Evolutionary conservation across 1,284 basidiomycete species (phyloP), one percentile per base, ranked within the genome.

Genomic region (Fomitopsis schrenkii): DNA sequence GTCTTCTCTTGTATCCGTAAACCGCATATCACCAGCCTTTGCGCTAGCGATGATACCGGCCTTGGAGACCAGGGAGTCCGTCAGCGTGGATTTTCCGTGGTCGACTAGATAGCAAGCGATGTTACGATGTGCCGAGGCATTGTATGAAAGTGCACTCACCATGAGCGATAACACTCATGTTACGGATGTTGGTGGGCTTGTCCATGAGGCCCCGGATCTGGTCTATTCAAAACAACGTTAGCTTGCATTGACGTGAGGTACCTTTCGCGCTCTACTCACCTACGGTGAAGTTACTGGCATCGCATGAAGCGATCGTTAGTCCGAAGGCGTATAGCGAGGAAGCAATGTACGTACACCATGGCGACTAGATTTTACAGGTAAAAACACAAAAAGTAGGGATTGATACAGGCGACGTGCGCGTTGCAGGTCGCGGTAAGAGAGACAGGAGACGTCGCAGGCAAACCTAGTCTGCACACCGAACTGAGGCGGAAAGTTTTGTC

Each of bases 51-150:
- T 98, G 77, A 99, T 99, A 89, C 97, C 97, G 67, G 97, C 97
- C 85, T 99, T 99, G 70, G 97, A 97, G 73, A 99, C 96, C 61
- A 99, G 86, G 58, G 97, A 98, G 80, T 99, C 97, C 72, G 97
- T 98, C 71, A 99, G 90, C 71, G 97, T 99, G 63, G 97, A 99
- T 83, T 99, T 99, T 82, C 97, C 97, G 85, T 99, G 97, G 81
- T 99, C 97, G 88, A 99, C 95, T 93, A 68, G n/a, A 33, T 40
- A 57, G 50, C 64, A 57, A 56, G 55, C 64, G 55, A 62, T 54
- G 28, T 60, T 62, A 69, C 59, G 56, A 56, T 52, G n/a, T 56
- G 66, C 17, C 46, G 10, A 3, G 46, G 52, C 44, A 44, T 42
- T 55, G 33, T 59, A 64, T 59, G 60, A 26, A 45, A 41, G 46